Conservation (phyloP, 768 basidiomycete genomes). For the Obba rivulosa region DNA sequence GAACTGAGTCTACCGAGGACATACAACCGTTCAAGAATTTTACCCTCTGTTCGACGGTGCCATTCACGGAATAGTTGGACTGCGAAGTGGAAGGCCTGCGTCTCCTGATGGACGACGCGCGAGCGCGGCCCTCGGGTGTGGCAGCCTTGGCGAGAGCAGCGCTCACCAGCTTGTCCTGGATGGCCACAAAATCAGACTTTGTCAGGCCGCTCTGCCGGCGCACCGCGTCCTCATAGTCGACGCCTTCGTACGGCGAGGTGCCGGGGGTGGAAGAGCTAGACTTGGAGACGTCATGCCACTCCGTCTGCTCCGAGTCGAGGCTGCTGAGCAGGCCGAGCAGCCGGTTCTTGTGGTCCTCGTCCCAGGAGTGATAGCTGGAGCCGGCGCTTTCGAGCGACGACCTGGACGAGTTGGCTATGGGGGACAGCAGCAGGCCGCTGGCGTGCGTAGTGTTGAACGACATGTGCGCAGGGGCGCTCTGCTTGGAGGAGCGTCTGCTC, state of each 20-base stretch:
- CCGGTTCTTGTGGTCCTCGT: constrained; percentile 52
- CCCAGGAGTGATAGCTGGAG: constrained; percentile 84
- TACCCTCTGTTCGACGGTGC: constrained; percentile 38
- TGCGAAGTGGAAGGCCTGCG: constrained; percentile 81
- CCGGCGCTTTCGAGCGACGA: constrained; percentile 77
- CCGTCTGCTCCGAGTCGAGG: constrained; percentile 40
- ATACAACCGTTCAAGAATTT: constrained; percentile 8
- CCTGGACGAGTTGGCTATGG: constrained; percentile 67
- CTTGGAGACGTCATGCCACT: constrained; percentile 63
- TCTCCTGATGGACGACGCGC: constrained; percentile 65
- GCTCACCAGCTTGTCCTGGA: constrained; percentile 73
- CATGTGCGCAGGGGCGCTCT: constrained; percentile 28
- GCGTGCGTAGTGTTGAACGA: constrained; percentile 10
- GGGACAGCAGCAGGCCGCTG: constrained; percentile 56
- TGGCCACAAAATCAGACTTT: constrained; percentile 61
- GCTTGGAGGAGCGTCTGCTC: constrained; percentile 50
- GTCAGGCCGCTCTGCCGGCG: constrained; percentile 62
- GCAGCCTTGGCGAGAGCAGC: constrained; percentile 54
- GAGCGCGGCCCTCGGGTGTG: constrained; percentile 53
- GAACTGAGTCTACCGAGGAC: neutral
- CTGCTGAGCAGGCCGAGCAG: constrained; percentile 50
- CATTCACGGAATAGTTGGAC: constrained; percentile 61
- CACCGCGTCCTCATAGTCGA: constrained; percentile 62
- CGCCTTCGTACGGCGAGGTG: constrained; percentile 46
- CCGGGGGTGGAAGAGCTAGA: constrained; percentile 43